These are phyloP conservation scores for Aspergillus sergii DNA, from an alignment of 2,329 filamentous ascomycete species.

Conservation along the genomic window DNA sequence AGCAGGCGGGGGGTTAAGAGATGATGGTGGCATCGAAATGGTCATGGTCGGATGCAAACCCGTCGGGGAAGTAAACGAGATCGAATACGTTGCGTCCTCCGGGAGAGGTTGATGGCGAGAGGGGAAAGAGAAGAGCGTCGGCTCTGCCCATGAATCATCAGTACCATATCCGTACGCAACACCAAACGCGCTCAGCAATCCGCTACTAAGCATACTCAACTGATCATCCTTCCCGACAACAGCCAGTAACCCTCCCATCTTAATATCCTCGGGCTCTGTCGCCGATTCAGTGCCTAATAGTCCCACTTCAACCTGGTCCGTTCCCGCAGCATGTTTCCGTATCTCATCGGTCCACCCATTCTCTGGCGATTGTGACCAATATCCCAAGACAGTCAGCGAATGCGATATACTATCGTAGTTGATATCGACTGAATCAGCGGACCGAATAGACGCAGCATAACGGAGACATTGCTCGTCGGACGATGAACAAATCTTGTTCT, in stretches of 20 bases:
- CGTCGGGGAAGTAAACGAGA: slow-evolving; percentile 68
- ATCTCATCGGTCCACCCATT: slow-evolving; percentile 53
- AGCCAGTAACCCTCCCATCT: slow-evolving; percentile 75
- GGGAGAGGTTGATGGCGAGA: slow-evolving; percentile 70
- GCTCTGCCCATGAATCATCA: slow-evolving; percentile 49
- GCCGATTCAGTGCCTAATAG: slow-evolving; percentile 67
- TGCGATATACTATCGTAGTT: slow-evolving; percentile 73
- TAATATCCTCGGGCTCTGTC: slow-evolving; percentile 70
- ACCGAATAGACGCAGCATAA: slow-evolving; percentile 49
- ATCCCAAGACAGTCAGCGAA: slow-evolving; percentile 64
- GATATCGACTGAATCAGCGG: slow-evolving; percentile 71
- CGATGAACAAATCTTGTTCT: slow-evolving; percentile 55
- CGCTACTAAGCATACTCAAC: slow-evolving; percentile 53
- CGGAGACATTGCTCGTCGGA: slow-evolving; percentile 55
- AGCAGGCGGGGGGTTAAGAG: slow-evolving; percentile 51
- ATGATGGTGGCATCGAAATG: slow-evolving; percentile 61
- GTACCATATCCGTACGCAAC: neutral
- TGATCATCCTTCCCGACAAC: slow-evolving; percentile 75
- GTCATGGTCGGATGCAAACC: slow-evolving; percentile 83
- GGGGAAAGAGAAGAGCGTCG: slow-evolving; percentile 81
- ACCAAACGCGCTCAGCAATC: neutral
- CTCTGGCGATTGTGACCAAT: slow-evolving; percentile 54
- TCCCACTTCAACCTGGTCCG: slow-evolving; percentile 74
- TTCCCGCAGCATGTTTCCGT: slow-evolving; percentile 26
- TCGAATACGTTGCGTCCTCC: slow-evolving; percentile 58